phyloP scores from a whole-genome alignment of 2,329 filamentous ascomycete species.

The Sarocladium strictum region DNA sequence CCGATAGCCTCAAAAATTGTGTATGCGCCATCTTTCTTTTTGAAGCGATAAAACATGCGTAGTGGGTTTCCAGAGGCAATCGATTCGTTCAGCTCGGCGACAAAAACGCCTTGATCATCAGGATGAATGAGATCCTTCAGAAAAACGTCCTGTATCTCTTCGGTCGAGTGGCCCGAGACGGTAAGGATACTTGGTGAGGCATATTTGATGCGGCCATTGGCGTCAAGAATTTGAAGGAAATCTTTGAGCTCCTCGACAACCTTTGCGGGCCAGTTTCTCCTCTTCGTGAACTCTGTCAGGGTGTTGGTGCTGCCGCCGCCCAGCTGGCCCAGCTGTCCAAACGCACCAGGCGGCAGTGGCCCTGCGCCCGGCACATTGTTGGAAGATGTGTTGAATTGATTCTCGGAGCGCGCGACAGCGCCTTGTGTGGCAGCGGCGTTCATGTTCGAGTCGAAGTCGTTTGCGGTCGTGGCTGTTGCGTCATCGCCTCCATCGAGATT shows the following conservation, averaged over 20 bases:
- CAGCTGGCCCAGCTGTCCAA: slow-evolving; percentile 22
- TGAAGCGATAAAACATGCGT: slow-evolving; percentile 83
- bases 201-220: slow-evolving; percentile 77
- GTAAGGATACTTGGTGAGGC: slow-evolving; percentile 71
- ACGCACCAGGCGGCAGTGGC: slow-evolving; percentile 33
- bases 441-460: slow-evolving; percentile 9
- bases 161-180: slow-evolving; percentile 68
- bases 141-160: slow-evolving; percentile 67
- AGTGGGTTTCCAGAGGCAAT: slow-evolving; percentile 75
- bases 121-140: slow-evolving; percentile 79
- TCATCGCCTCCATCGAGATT: slow-evolving; percentile 31
- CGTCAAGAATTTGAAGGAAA: slow-evolving; percentile 79
- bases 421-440: slow-evolving; percentile 20
- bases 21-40: slow-evolving; percentile 64
- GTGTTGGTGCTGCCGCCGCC: slow-evolving; percentile 31
- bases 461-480: slow-evolving; percentile 16
- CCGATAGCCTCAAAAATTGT: slow-evolving; percentile 87
- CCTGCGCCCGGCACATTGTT: slow-evolving; percentile 36
- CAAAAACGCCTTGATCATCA: slow-evolving; percentile 77
- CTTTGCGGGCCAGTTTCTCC: slow-evolving; percentile 76
- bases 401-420: slow-evolving; percentile 26
- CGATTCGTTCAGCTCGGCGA: slow-evolving; percentile 82
- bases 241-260: slow-evolving; percentile 88
- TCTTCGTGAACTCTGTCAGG: slow-evolving; percentile 54
- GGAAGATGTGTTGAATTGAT: slow-evolving; percentile 26